A percentile compares a stretch with the other conserved stretches of the same genome.
Conservation (phyloP, 345 rosid genomes). For the Bruguiera gymnorhiza region DNA sequence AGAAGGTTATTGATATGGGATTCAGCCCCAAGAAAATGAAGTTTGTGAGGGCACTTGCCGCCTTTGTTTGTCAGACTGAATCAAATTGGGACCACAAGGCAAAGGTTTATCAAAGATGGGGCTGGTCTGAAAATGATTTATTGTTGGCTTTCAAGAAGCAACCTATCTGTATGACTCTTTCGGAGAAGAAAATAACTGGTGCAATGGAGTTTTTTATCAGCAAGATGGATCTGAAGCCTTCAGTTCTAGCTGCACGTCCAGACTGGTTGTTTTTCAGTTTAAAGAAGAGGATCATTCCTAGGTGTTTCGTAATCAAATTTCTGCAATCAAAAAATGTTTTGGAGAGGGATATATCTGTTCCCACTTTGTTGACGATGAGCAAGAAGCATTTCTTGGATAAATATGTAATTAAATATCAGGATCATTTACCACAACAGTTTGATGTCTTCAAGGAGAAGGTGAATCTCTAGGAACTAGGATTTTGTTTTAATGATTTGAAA, state of each 20-base stretch:
- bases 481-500: too few species aligned
- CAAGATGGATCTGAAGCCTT: neutral
- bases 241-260: neutral
- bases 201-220: slow-evolving; percentile 8
- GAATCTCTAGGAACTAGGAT: too few species aligned
- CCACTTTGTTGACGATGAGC: too few species aligned
- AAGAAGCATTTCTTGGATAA: too few species aligned
- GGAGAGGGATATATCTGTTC: too few species aligned
- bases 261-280: neutral
- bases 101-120: slow-evolving; percentile 51
- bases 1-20: slow-evolving; percentile 45
- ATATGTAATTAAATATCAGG: too few species aligned
- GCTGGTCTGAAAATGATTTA: slow-evolving; percentile 52
- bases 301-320: neutral
- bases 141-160: slow-evolving; percentile 44
- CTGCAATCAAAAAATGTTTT: neutral
- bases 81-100: slow-evolving; percentile 40
- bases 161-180: slow-evolving; percentile 18
- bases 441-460: too few species aligned
- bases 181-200: neutral
- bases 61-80: slow-evolving; percentile 39
- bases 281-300: slow-evolving; percentile 8
- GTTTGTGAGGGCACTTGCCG: slow-evolving; percentile 46
- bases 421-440: too few species aligned
- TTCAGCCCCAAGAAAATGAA: slow-evolving; percentile 41